A percentile compares a stretch with the other conserved stretches of the same genome.
These are phyloP conservation scores for Rusavskia elegans DNA, from an alignment of 495 filamentous ascomycete genomes.

Conservation along the genomic window DNA sequence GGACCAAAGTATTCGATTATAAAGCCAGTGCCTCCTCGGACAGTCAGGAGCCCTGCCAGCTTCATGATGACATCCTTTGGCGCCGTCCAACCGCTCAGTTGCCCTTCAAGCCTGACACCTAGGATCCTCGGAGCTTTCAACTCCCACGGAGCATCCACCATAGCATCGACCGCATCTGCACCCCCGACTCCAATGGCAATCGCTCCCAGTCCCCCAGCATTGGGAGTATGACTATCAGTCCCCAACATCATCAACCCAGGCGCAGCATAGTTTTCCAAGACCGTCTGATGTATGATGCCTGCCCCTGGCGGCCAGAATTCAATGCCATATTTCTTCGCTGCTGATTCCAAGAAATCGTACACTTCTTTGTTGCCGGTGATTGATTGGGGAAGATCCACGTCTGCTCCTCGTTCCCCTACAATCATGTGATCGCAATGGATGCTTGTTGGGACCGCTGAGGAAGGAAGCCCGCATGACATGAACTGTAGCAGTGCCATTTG, in stretches of 20 bases:
- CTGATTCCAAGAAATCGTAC: constrained; percentile 91
- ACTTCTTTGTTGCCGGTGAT: constrained; percentile 93
- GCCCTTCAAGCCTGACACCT: constrained; percentile 71
- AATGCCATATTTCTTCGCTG: constrained; percentile 89
- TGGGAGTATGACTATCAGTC: constrained; percentile 95
- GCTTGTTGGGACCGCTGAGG: constrained; percentile 89
- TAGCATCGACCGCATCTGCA: constrained; percentile 91
- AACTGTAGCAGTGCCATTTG: constrained; percentile 98
- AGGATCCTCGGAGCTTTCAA: constrained; percentile 82
- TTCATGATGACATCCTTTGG: constrained; percentile 91
- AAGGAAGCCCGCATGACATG: constrained; percentile 86
- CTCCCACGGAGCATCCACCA: constrained; percentile 95
- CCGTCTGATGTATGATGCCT: constrained; percentile 98
- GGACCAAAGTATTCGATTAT: constrained; percentile 88
- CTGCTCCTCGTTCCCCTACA: constrained; percentile 79
- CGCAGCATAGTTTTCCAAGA: constrained; percentile 95
- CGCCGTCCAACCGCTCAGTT: constrained; percentile 76
- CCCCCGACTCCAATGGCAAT: constrained; percentile 97
- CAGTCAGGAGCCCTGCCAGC: constrained; percentile 79
- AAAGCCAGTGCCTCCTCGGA: constrained; percentile 86
- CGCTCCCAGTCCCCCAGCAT: constrained; percentile 80
- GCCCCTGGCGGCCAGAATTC: constrained; percentile 98
- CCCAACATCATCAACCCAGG: constrained; percentile 99
- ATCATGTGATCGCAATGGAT: constrained; percentile 99
- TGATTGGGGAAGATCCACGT: constrained; percentile 70